Evolutionary conservation across 495 filamentous ascomycete species (phyloP), one percentile per base, ranked within the genome.

Genomic region (Aspergillus taichungensis): DNA sequence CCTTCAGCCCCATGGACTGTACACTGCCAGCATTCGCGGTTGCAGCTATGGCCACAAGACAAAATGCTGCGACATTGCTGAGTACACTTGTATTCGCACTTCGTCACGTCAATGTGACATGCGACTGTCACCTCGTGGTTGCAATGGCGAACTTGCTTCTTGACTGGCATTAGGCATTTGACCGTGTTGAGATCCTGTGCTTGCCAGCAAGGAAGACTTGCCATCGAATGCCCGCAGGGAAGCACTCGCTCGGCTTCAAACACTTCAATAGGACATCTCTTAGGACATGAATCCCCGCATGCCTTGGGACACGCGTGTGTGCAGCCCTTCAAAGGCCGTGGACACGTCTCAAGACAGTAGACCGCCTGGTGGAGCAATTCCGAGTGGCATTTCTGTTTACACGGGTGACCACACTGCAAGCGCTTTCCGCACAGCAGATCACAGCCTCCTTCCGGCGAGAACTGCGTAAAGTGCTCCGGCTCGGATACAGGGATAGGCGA

Each of bases 401-500:
- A 94, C 0, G 72, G 54, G 65, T 92, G 86, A 0, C 87, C 87
- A 52, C 88, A 91, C 0, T 42, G 29, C n/a, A 90, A 70, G 30
- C 80, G 67, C 42, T 71, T 62, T 5, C 63, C 68, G 48, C 87
- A 94, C 10, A 51, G 68, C 12, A 73, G 57, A 44, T 60, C 55
- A 51, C 87, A 92, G 5, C 87, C 86, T 35, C 84, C 84, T 57
- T 91, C 86, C 0, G 87, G 87, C 1, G 80, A 67, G 18, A 76
- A 52, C 2, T 56, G 59, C 5, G 54, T 43, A 50, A 92, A 90
- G 52, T 90, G 71, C 2, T 82, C 77, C 0, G 85, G 77, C 5
- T 62, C 57, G 3, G 73, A 71, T 9, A 83, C 76, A 4, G 56
- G 32, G 29, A 90, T 79, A 0, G 62, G 50, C 5, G 63, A 76